phyloP scores from a whole-genome alignment of 2,329 filamentous ascomycete genomes.

The Fusarium chaquense region DNA sequence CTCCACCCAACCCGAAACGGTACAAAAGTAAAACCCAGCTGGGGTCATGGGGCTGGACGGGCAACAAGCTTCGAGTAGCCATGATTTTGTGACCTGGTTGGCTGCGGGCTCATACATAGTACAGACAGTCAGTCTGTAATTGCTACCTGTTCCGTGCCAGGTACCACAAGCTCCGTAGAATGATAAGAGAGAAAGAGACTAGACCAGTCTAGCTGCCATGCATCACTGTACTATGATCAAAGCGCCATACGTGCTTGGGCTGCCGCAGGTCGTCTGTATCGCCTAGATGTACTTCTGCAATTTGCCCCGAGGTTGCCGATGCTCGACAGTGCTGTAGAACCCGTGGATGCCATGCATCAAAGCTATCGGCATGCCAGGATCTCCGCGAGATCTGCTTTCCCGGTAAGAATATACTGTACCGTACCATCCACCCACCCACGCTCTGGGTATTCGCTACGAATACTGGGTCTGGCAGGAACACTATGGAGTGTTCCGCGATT shows the following conservation, averaged over 20 bases:
- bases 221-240: background rate
- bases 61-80: constrained; percentile 19
- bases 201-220: background rate
- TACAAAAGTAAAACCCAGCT: constrained; percentile 33
- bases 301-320: constrained; percentile 12
- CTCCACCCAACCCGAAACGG: constrained; percentile 25
- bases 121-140: background rate
- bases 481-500: constrained; percentile 9
- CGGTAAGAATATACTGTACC: constrained; percentile 13
- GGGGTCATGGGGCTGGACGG: constrained; percentile 11
- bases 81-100: constrained; percentile 9
- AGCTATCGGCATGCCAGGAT: constrained; percentile 36
- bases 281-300: constrained; percentile 21
- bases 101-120: background rate
- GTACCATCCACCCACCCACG: constrained; percentile 22
- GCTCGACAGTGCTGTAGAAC: constrained; percentile 27
- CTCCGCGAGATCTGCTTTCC: constrained; percentile 43
- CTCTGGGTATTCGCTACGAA: constrained; percentile 25
- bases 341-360: constrained; percentile 45
- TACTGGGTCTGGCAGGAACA: constrained; percentile 21
- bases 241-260: background rate
- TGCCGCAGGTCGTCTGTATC: constrained; percentile 8
- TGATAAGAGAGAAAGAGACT: background rate
- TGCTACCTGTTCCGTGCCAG: constrained; percentile 14
- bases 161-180: constrained; percentile 13